Base-by-base conservation (phyloP, 1,284 basidiomycete genomes). In the Trichosporon sp. region DNA sequence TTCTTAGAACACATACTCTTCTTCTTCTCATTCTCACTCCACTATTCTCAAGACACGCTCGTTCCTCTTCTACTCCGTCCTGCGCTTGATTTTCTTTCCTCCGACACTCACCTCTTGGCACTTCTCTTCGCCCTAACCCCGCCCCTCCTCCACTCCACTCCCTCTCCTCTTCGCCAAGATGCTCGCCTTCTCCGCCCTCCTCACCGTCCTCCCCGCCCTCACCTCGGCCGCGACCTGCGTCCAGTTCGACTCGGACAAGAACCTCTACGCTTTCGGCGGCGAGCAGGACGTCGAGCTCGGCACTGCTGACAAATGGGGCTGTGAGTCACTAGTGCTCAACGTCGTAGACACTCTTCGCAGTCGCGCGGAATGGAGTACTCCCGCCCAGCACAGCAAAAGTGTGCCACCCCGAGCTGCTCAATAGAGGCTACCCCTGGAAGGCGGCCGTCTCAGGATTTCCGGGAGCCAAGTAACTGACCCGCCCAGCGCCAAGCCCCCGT, bases 231-330 rank as follows among this genome's bases (percentile, higher is more conserved):
- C 76, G 27, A 74, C 76, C 10, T 81, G 78, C 61, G 76, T 78
- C 23, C 76, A 78, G 65, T 80, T 80, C 66, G 80, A 81, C 65
- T 67, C 76, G 11, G 60, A 62, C 52, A 74, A 69, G 66, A 77
- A 78, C 66, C 70, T 81, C 37, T 81, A 81, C 63, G 77, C 78
- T 2, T 81, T 81, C 62, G 80, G 80, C 13, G 80, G 80, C 25
- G 67, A 66, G 14, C 36, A 69, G 23, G 80, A 81, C 72, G 80
- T 81, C 65, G 73, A 71, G 29, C 69, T 81, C 25, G 80, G 80
- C 11, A 59, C 67, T 11, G 70, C 62, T 59, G 64, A 69, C 8
- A 71, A 70, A 19, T 81, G 77, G 77, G 64, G 63, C 8, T 72
- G 80, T 81, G 65, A 74, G 80, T 80, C 5, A 33, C 25, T n/a